Evolutionary conservation across 176 grass and related monocot species (phyloP), one percentile per base, ranked within the genome.

Genomic region (Chloris gayana): DNA sequence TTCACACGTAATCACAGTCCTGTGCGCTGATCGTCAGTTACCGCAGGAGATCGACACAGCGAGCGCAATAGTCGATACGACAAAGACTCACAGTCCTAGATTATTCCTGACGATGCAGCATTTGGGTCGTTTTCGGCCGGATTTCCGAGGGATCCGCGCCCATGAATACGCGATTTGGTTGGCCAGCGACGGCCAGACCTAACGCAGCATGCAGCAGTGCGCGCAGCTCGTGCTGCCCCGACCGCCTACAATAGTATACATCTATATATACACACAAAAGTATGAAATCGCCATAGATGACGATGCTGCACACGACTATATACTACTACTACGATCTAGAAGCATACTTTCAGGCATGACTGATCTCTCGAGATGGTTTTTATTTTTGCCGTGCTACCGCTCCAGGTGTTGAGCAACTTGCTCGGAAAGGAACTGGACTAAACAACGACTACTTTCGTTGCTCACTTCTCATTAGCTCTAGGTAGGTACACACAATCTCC

Each of bases 131-230:
- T 79, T 68, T 79, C 69, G 7, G 18, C 0, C 38, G 47, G 80
- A 88, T 88, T 38, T 74, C 13, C 18, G 31, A 38, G 39, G 38
- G 80, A 84, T 79, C 6, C n/a, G 62, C 61, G 41, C 68, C 69
- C 80, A 84, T 66, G 75, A 59, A 73, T 10, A 67, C 50, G 49
- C 13, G 68, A 68, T 79, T 37, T 50, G 75, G 68, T 88, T 84
- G 75, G 75, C 39, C 86, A 38, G 18, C 35, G 13, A 47, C 25
- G 5, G 29, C 58, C 11, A 30, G 47, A 83, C 74, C 85, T 83
- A 83, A 87, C 74, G 54, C 54, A 24, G 35, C 14, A 11, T 22
- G 47, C 11, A 47, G 45, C 46, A 54, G 47, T 19, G 62, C 58
- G 24, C 2, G 54, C 59, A 77, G 58, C 46, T 64, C 42, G 42